Base-by-base conservation (phyloP, 179 eudicot species). In the Carnegiea gigantea region DNA sequence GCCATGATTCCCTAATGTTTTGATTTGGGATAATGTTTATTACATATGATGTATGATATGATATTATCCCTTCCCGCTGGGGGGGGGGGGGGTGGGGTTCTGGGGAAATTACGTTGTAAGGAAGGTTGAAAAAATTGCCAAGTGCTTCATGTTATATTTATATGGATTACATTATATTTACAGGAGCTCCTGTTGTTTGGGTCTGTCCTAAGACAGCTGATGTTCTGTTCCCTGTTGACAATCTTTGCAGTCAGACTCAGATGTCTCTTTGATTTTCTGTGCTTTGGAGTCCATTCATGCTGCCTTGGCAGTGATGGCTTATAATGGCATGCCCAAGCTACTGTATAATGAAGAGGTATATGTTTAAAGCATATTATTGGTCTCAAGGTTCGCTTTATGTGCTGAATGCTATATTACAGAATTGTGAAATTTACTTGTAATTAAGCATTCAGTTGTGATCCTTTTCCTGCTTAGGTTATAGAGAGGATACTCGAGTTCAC, bases 271-370 rank as follows among this genome's bases (percentile, higher is more conserved):
- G 79, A 85, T 97, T 83, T 87, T 80, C 80, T 88, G 90, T 81
- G 96, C 99, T 81, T 81, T 97, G 87, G 99, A 97, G 89, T 91
- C 98, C 46, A 95, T 95, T 82, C 98, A 96, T 86, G 95, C 98
- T 80, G 90, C 97, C 87, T 84, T 97, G 67, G 90, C 90, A 73
- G 89, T 95, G 80, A 93, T 95, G 97, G 89, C 93, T 83, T 77
- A 88, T 79, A 78, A 86, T 84, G 93, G 88, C 88, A 92, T 97
- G 99, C 95, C 98, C 72, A 97, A 95, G 88, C 97, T 91, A 83
- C 85, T 97, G 36, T 97, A 97, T 70, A 90, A 92, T 54, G 99
- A 97, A 86, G 99, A 95, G 98, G 99, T 97, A 89, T 73, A 18
- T 77, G 13, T 79, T 14, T 65, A 13, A 70, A 30, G n/a, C 48